These are phyloP conservation scores for Fusarium ramigenum DNA, from an alignment of 2,329 filamentous ascomycete genomes.

Conservation along the genomic window DNA sequence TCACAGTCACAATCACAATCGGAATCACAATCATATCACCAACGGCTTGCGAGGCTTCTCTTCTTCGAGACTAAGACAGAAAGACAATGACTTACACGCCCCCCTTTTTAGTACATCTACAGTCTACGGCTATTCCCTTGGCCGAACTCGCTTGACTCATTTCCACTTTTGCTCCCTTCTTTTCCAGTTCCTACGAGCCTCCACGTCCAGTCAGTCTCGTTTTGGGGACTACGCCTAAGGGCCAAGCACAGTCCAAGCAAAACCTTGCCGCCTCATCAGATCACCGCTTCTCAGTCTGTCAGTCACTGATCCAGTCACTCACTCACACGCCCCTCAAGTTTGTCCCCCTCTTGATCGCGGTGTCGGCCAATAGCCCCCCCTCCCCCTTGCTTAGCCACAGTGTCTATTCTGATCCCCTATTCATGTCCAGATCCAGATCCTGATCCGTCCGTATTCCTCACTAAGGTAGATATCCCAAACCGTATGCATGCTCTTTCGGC, in stretches of 20 bases:
- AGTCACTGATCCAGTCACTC: neutral
- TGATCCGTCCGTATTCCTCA: neutral
- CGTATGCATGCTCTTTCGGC: constrained; percentile 12
- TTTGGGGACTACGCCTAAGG: neutral
- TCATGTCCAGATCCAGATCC: neutral
- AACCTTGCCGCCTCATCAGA: constrained; percentile 30
- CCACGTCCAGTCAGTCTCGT: neutral
- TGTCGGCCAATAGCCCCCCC: neutral
- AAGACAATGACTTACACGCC: constrained; percentile 4
- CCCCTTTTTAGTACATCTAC: neutral
- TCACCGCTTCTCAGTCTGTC: neutral
- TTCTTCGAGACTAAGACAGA: neutral
- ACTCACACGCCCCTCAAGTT: constrained; percentile 1
- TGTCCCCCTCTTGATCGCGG: neutral
- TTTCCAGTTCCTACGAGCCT: neutral
- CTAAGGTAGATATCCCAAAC: neutral
- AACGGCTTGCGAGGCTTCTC: neutral
- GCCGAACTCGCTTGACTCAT: constrained; percentile 18
- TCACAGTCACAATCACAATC: neutral
- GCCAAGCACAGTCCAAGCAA: constrained; percentile 25
- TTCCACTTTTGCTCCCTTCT: constrained; percentile 12
- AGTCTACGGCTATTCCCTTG: constrained; percentile 3
- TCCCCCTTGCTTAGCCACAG: neutral
- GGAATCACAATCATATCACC: neutral
- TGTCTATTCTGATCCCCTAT: neutral